phyloP scores from a whole-genome alignment of 2,329 filamentous ascomycete genomes.

The Cytospora leucostoma region DNA sequence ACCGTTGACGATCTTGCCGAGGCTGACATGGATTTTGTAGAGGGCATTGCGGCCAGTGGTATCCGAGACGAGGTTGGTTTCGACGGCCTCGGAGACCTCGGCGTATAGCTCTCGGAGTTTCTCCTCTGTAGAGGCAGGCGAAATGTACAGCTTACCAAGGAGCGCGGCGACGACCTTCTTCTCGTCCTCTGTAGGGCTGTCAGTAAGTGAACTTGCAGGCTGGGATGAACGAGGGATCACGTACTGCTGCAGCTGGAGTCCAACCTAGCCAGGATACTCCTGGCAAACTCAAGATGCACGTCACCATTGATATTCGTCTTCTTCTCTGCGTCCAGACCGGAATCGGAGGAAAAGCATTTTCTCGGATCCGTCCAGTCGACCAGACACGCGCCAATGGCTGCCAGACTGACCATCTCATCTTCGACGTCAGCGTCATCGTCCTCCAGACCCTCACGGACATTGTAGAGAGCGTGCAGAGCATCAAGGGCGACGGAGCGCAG shows the following conservation, averaged over 20 bases:
- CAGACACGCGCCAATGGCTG: slow-evolving; percentile 77
- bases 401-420: slow-evolving; percentile 77
- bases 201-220: slow-evolving; percentile 2
- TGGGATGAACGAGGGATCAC: slow-evolving; percentile 35
- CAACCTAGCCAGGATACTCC: slow-evolving; percentile 74
- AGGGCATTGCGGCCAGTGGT: slow-evolving; percentile 64
- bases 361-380: slow-evolving; percentile 95
- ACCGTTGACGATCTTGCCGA: slow-evolving; percentile 67
- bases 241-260: slow-evolving; percentile 67
- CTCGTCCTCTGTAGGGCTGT: slow-evolving; percentile 69
- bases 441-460: slow-evolving; percentile 69
- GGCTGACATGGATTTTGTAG: slow-evolving; percentile 67
- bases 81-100: slow-evolving; percentile 62
- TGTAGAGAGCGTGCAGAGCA: slow-evolving; percentile 73
- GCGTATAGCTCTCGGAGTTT: slow-evolving; percentile 60
- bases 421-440: slow-evolving; percentile 75
- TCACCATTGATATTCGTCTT: slow-evolving; percentile 67
- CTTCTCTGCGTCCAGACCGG: slow-evolving; percentile 57
- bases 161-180: slow-evolving; percentile 78
- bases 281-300: slow-evolving; percentile 77
- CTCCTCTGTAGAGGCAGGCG: slow-evolving; percentile 62
- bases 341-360: slow-evolving; percentile 63
- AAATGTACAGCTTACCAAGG: slow-evolving; percentile 80
- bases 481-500: slow-evolving; percentile 76
- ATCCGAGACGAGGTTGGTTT: slow-evolving; percentile 61